Evolutionary conservation across 2,329 filamentous ascomycete genomes (phyloP).

Genomic region (Aspergillus novofumigatus): DNA sequence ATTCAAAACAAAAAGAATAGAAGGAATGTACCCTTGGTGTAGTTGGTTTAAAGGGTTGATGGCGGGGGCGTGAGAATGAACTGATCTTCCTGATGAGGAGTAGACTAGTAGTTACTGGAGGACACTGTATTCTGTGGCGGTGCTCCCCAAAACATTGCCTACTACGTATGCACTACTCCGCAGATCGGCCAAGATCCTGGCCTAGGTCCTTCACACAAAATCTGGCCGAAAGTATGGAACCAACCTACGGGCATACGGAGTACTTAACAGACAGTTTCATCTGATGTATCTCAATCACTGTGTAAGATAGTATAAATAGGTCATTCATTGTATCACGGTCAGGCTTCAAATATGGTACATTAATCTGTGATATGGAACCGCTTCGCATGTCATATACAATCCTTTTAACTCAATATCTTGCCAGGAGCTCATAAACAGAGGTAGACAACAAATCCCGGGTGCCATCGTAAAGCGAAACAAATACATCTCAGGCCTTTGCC

Average conservation of each 20-base stretch:
- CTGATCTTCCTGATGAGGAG: neutral
- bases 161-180: slow-evolving; percentile 1
- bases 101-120: neutral
- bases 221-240: neutral
- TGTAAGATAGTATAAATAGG: neutral
- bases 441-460: neutral
- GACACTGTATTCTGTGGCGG: slow-evolving; percentile 5
- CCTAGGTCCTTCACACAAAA: neutral
- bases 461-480: neutral
- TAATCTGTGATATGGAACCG: neutral
- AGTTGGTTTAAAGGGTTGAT: neutral
- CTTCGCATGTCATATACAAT: neutral
- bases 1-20: slow-evolving; percentile 1
- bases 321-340: neutral
- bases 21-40: neutral
- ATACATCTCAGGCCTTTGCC: slow-evolving; percentile 17
- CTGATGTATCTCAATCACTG: no score
- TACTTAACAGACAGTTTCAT: no score
- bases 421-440: neutral
- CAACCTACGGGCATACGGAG: neutral
- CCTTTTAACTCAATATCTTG: neutral
- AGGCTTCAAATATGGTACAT: neutral
- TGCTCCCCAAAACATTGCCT: slow-evolving; percentile 2
- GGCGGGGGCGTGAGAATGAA: slow-evolving; percentile 2
- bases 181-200: slow-evolving; percentile 13